These are phyloP conservation scores for Globomyces sp. DNA, from an alignment of 371 early-diverging fungal species.

Conservation along the genomic window DNA sequence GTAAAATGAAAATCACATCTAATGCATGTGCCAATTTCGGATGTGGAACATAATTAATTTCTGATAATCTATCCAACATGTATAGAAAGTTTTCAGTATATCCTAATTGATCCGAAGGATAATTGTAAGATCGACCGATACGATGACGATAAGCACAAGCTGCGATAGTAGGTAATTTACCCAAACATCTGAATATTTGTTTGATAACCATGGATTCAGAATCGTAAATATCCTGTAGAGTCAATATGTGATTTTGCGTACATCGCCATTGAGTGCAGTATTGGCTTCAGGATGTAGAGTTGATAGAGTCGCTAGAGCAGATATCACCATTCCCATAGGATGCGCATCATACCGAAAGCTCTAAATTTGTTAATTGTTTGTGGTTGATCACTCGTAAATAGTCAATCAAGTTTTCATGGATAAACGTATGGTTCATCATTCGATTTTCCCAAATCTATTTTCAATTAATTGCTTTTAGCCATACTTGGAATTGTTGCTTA, in stretches of 20 bases:
- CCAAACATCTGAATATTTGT: constrained; percentile 63
- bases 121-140: constrained; percentile 56
- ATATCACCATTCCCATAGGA: constrained; percentile 63
- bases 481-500: constrained; percentile 32
- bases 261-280: constrained; percentile 42
- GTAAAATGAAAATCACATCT: constrained; percentile 66
- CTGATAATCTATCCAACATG: constrained; percentile 61
- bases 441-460: constrained; percentile 39
- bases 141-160: constrained; percentile 53
- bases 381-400: constrained; percentile 26
- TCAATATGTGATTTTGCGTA: too few species aligned
- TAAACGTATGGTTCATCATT: constrained; percentile 56
- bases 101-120: constrained; percentile 49
- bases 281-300: constrained; percentile 62
- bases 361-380: constrained; percentile 3
- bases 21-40: constrained; percentile 56
- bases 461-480: neutral
- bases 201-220: constrained; percentile 52
- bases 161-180: constrained; percentile 60
- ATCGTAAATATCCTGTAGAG: constrained; percentile 33
- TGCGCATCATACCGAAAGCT: constrained; percentile 60
- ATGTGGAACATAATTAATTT: constrained; percentile 56
- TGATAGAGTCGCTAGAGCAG: constrained; percentile 51
- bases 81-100: constrained; percentile 64
- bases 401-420: constrained; percentile 54